Base-by-base conservation (phyloP, 1,139 yeast genomes). In the Pichia sp. region DNA sequence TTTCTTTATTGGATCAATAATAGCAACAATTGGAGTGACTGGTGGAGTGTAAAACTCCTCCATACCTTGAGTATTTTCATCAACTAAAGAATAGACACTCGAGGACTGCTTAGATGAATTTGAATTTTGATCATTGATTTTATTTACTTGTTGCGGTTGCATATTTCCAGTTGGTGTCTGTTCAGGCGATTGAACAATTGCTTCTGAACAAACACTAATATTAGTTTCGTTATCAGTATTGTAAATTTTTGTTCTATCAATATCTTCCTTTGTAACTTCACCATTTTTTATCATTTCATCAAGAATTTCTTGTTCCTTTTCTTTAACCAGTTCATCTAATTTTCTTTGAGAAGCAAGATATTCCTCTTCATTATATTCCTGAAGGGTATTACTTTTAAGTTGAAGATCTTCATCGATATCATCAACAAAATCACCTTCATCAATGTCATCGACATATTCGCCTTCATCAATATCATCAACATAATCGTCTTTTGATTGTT, bases 261-360 rank as follows among this genome's bases (percentile, higher is more conserved):
- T 9, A 29, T 22, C 43, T 25, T 25, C 9, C 13, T 19, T 28
- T 30, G 44, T 34, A 6, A 45, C 9, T 46, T 58, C 58, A 47
- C 57, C 57, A 43, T 58, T 60, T 27, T 43, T 48, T 30, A 57
- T 54, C 34, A 62, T 50, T 14, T 59, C 55, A 14, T 56, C 58
- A 28, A 65, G 38, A 16, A 65, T 59, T 46, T 65, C 66, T 30
- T 55, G 56, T 47, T 64, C 66, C 28, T 63, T 63, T 34, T 44
- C 34, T 42, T 46, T 57, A 14, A 64, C 65, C 38, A 64, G 51
- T 29, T 56, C 62, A 53, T 63, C 64, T 29, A 64, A 46, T 46
- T 58, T 62, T 42, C 51, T 53, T 44, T 64, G 62, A 4, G 68
- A 67, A 19, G 59, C 54, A 22, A 48, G 44, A 42, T 57, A 51